Evolutionary conservation across 2,329 filamentous ascomycete species (phyloP).

Genomic region (Thielaviopsis populi): DNA sequence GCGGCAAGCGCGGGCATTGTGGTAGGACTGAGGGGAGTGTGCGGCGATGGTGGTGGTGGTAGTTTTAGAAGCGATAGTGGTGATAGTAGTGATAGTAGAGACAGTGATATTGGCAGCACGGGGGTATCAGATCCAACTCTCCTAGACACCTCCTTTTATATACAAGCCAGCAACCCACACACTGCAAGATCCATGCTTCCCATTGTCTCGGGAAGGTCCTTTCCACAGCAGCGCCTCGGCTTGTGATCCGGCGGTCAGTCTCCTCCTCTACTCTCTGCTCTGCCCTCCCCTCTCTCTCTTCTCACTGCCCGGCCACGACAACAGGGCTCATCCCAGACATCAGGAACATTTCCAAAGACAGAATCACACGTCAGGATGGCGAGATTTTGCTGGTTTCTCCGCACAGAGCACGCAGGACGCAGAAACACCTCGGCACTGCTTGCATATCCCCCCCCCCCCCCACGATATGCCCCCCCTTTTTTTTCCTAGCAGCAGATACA

Average conservation of each 20-base stretch:
- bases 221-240: no score
- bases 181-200: not conserved
- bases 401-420: not conserved
- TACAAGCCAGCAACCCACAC: not conserved
- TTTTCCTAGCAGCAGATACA: not conserved
- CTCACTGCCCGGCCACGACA: not conserved
- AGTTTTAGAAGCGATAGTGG: no score
- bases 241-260: not conserved
- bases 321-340: not conserved
- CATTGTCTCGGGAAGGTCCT: no score
- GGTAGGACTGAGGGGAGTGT: not conserved
- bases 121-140: not conserved
- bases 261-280: not conserved
- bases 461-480: not conserved
- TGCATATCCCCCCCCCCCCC: no score
- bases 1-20: slow-evolving; percentile 12
- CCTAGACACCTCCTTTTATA: not conserved
- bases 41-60: not conserved
- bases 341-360: not conserved
- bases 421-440: slow-evolving; percentile 6
- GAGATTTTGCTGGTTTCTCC: not conserved
- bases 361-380: not conserved
- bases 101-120: no score
- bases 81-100: no score
- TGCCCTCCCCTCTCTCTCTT: not conserved